Conservation (phyloP, 768 basidiomycete species). For the Nevesoporus exiguus region DNA sequence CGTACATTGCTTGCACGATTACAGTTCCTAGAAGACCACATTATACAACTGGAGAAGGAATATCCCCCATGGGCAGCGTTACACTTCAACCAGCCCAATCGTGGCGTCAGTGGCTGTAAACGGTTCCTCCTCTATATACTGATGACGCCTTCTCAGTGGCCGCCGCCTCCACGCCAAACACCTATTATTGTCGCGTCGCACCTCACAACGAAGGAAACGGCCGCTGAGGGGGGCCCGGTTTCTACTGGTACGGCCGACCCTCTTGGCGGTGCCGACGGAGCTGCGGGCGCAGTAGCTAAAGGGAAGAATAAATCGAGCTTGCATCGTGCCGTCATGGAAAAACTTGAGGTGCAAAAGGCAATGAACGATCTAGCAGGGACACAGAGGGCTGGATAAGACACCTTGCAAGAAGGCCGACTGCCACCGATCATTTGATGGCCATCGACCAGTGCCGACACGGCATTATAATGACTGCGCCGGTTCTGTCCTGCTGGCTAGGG, state of each 20-base stretch:
- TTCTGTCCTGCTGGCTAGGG: neutral
- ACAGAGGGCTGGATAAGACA: constrained; percentile 19
- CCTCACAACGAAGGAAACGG: constrained; percentile 38
- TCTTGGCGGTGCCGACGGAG: constrained; percentile 14
- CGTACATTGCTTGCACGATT: constrained; percentile 61
- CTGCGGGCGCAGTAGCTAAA: constrained; percentile 11
- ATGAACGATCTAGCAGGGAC: constrained; percentile 46
- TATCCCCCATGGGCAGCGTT: constrained; percentile 86
- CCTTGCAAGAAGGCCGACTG: neutral
- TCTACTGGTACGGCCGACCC: neutral
- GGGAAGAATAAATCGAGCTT: constrained; percentile 54
- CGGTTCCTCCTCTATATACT: neutral
- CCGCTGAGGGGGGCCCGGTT: constrained; percentile 13
- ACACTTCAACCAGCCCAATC: constrained; percentile 83
- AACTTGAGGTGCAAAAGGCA: constrained; percentile 69
- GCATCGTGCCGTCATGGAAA: constrained; percentile 72
- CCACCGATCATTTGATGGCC: neutral
- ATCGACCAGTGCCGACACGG: neutral
- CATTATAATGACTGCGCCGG: neutral
- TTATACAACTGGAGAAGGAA: constrained; percentile 72
- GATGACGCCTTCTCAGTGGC: constrained; percentile 54
- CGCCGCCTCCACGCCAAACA: constrained; percentile 73
- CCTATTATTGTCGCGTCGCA: constrained; percentile 78
- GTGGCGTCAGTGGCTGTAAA: constrained; percentile 53
- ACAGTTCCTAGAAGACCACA: constrained; percentile 72